Percentiles rank a stretch among this genome's conserved stretches.
phyloP scores from a whole-genome alignment of 139 green algal genomes.

The Chlamydomonas incerta region DNA sequence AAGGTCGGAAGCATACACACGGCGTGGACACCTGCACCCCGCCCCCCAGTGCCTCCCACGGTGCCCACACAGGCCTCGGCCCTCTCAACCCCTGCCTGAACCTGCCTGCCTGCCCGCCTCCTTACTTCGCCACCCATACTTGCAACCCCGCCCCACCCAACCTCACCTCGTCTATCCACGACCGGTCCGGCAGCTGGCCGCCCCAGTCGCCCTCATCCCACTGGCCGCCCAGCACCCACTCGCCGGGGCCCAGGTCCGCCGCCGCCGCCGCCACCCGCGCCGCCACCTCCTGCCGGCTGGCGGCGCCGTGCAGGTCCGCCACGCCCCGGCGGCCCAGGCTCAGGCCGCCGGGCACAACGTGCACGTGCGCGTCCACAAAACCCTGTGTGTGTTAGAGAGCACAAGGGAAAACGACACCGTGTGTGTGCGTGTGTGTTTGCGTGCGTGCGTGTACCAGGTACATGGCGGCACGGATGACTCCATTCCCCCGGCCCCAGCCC shows the following conservation, averaged over 20 bases:
- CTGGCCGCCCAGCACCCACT: slow-evolving; percentile 70
- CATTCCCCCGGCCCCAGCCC: too few relatives aligned
- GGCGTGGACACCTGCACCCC: too few relatives aligned
- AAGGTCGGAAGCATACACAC: too few relatives aligned
- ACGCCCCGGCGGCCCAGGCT: slow-evolving; percentile 42
- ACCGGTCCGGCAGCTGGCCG: slow-evolving; percentile 44
- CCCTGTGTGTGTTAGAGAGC: too few relatives aligned
- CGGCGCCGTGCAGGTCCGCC: slow-evolving; percentile 53
- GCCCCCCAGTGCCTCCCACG: neutral
- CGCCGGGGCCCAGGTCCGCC: neutral
- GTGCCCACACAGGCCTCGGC: too few relatives aligned
- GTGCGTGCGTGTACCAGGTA: neutral
- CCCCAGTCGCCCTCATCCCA: slow-evolving; percentile 74
- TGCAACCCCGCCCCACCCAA: neutral
- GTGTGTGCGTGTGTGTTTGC: neutral
- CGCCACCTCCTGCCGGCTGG: slow-evolving; percentile 40
- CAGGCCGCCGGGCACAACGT: slow-evolving; percentile 72
- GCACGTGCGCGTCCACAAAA: slow-evolving; percentile 78
- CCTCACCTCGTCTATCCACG: slow-evolving; percentile 47
- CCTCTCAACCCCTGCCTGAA: too few relatives aligned
- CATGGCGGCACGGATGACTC: too few relatives aligned
- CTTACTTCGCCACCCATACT: too few relatives aligned
- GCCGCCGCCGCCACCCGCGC: slow-evolving; percentile 3
- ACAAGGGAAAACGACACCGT: too few relatives aligned
- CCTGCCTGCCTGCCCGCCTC: neutral